Evolutionary conservation across 306 rosid genomes (phyloP), one percentile per base, ranked within the genome.

Genomic region (Hippophae tibetana): DNA sequence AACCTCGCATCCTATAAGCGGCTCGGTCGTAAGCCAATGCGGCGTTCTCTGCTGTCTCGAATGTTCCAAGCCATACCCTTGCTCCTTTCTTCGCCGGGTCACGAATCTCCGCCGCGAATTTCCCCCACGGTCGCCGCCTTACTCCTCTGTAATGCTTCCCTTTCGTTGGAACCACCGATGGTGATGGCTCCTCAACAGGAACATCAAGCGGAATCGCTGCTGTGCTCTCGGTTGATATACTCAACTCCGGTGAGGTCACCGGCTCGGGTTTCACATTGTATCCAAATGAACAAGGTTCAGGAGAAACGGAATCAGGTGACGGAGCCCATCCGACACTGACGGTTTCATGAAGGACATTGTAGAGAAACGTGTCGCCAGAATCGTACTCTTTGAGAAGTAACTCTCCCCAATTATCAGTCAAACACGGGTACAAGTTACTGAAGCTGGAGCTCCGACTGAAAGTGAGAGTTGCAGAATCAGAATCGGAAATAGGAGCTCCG

Each of bases 51-150:
- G 96, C 98, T 26, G 96, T 92, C 62, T 85, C 87, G 14, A 81
- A 92, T 0, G 98, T 92, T 8, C 98, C 98, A 1, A 92, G 92
- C 98, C 98, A 92, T 38, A 85, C 95, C 14, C 98, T 54, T 0
- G 96, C 95, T 0, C 98, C 98, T 42, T 92, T 83, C 59, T 87
- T 92, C 3, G 93, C 89, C 74, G 96, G 98, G 52, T 92, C 98
- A 1, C 98, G 78, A 31, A 92, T 92, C 77, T 92, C 98, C 43
- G 98, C 98, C 47, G 95, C 98, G 68, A 79, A 92, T 58, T 92
- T 92, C 6, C 98, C 98, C 98, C 98, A 92, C 12, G 98, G 98
- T 63, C 98, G 74, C 11, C 72, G 95, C 65, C 98, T 31, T 13
- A 92, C 98, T 3, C 98, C 98, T 44, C 98, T 76, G 70, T 81